Conservation (phyloP, 179 eudicot species). For the Heliamphora pulchella region DNA sequence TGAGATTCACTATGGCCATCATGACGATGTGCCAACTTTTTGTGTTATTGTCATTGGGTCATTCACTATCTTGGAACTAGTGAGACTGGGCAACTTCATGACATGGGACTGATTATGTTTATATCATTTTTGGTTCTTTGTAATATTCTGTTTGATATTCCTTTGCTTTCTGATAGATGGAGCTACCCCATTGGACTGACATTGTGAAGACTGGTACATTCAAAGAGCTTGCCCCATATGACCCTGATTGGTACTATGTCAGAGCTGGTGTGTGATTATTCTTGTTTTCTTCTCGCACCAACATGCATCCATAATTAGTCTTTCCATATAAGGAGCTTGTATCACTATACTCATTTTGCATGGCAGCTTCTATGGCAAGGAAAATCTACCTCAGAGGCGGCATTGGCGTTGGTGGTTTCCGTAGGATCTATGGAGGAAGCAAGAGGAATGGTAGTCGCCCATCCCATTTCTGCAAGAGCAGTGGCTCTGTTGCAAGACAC, state of each 20-base stretch:
- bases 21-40: too few relatives aligned
- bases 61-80: too few relatives aligned
- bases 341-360: neutral
- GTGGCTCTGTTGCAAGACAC: conserved; percentile 69
- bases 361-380: conserved; percentile 81
- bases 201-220: conserved; percentile 50
- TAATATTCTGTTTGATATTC: neutral
- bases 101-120: too few relatives aligned
- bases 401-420: conserved; percentile 76
- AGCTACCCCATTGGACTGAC: conserved; percentile 60
- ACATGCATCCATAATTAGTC: neutral
- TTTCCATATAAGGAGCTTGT: neutral
- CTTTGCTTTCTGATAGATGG: conserved; percentile 22
- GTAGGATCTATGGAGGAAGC: conserved; percentile 78
- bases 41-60: too few relatives aligned
- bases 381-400: conserved; percentile 76
- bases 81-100: neutral
- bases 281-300: neutral
- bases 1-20: too few relatives aligned
- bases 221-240: conserved; percentile 63
- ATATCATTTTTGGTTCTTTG: neutral
- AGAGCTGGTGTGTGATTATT: conserved; percentile 38
- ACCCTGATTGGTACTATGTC: conserved; percentile 63
- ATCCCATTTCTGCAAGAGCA: conserved; percentile 74
- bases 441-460: conserved; percentile 80